Evolutionary conservation across 2,329 filamentous ascomycete genomes (phyloP), one percentile per base, ranked within the genome.

Genomic region (Aspergillus fructus): DNA sequence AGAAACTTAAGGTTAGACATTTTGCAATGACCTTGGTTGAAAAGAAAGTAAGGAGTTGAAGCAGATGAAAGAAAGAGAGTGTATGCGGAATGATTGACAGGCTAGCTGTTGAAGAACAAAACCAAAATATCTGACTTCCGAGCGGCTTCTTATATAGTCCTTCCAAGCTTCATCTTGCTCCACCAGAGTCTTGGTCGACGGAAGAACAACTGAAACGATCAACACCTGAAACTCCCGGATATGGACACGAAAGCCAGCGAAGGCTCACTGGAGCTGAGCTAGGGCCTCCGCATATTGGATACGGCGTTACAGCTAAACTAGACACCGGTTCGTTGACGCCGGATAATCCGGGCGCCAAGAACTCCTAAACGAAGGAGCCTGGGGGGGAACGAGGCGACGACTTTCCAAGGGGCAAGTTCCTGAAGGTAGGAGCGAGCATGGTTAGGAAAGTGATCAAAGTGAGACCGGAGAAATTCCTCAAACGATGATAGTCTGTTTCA

Each of bases 1-100:
- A 69, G 55, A 27, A 58, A 59, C 57, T 67, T 69, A 49, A 66
- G 58, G 55, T 66, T 67, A 46, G 61, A 54, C 67, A 69, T 70
- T 49, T 21, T 57, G 48, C 46, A 55, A 30, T 17, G 39, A 45
- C 27, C 27, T 30, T 11, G 4, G 9, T 30, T 37, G 53, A 46
- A 30, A 55, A 37, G 41, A 56, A 59, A 19, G 52, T 27, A 54
- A 51, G 41, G 34, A 53, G 17, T 45, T 24, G 37, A 55, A 37
- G 37, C 49, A 60, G 33, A 43, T 17, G 52, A 46, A 52, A 24
- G 19, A 52, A 52, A 54, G 30, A 45, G 39, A 45, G 53, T 43
- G 39, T 56, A 43, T 39, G 46, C 4, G 45, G 39, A 53, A 54
- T 33, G 49, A 54, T 55, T 58, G 51, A 41, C 47, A 45, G 42